Base-by-base conservation (phyloP, 2,329 filamentous ascomycete species). In the Coniochaeta sp. region DNA sequence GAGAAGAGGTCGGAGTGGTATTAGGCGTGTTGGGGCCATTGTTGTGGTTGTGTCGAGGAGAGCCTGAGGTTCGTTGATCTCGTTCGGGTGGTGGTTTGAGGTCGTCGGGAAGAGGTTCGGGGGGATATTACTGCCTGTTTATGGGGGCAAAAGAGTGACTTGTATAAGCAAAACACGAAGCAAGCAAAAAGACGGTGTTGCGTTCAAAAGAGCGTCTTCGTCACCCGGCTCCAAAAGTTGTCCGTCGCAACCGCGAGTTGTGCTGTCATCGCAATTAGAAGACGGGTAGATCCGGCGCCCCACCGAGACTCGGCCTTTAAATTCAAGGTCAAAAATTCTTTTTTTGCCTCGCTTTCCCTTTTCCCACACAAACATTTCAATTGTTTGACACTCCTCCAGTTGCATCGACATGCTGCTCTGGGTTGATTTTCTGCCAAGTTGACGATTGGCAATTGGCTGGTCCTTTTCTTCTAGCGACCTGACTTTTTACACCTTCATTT, bases 401-500 rank as follows among this genome's bases (percentile, higher is more conserved):
- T 52, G 50, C 52, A 27, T 24, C 55, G 55, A 60, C 48, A 60
- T 59, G 58, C 52, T 57, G 55, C 33, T 40, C 40, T 52, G 53
- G 50, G 52, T 51, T 52, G 53, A 48, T 52, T 54, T 51, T 40
- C 53, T 48, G 35, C 46, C 52, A 38, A 54, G 38, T 48, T 61
- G 60, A 62, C 55, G 52, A 54, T 54, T 50, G 50, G 56, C 52
- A n/a, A 42, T 48, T 55, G 52, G 54, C 54, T 57, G 59, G 60
- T 48, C 45, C 18, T 26, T 48, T 31, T 48, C 14, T n/a, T n/a
- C n/a, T n/a, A n/a, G n/a, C n/a, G n/a, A n/a, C n/a, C n/a, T n/a
- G n/a, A n/a, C n/a, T n/a, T n/a, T n/a, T n/a, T n/a, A n/a, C n/a
- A n/a, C n/a, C n/a, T n/a, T n/a, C n/a, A n/a, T n/a, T n/a, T n/a